Percentiles rank a stretch among this genome's conserved stretches.
phyloP scores from a whole-genome alignment of 2,329 filamentous ascomycete genomes.

The Fusarium robinianum region DNA sequence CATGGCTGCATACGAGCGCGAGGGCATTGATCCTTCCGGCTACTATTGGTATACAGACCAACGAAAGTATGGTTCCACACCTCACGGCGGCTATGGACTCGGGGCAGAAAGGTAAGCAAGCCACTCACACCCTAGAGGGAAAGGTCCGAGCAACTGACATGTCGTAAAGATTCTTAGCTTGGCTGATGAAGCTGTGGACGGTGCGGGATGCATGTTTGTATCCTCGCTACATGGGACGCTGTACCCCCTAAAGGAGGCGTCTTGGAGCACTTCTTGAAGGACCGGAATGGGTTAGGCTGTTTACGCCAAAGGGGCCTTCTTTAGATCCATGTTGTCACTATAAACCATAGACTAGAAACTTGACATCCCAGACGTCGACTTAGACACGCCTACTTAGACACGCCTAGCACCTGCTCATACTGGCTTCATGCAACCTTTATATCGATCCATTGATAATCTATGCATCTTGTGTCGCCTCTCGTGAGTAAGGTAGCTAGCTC shows the following conservation, averaged over 20 bases:
- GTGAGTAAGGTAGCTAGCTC: no score
- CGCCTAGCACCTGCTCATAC: no score
- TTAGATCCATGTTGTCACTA: no score
- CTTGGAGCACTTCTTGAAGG: no score
- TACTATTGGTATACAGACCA: slow-evolving; percentile 99
- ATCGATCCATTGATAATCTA: no score
- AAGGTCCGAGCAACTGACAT: background rate
- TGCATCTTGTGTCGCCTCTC: no score
- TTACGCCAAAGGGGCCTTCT: no score
- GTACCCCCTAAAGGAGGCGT: slow-evolving; percentile 68
- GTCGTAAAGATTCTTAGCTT: slow-evolving; percentile 57
- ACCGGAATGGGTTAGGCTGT: no score
- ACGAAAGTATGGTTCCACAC: slow-evolving; percentile 89
- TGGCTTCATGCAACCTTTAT: no score
- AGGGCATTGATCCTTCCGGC: slow-evolving; percentile 78
- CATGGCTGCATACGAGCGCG: slow-evolving; percentile 81
- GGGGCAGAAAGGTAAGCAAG: slow-evolving; percentile 75
- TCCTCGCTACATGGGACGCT: slow-evolving; percentile 77
- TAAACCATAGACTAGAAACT: no score
- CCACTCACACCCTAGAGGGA: background rate
- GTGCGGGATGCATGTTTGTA: slow-evolving; percentile 72
- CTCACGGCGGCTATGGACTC: slow-evolving; percentile 89
- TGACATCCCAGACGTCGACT: no score
- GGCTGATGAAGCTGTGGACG: slow-evolving; percentile 65
- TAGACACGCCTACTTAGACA: no score